Base-by-base conservation (phyloP, 2,329 filamentous ascomycete species). In the Stagonosporopsis rhizophila region DNA sequence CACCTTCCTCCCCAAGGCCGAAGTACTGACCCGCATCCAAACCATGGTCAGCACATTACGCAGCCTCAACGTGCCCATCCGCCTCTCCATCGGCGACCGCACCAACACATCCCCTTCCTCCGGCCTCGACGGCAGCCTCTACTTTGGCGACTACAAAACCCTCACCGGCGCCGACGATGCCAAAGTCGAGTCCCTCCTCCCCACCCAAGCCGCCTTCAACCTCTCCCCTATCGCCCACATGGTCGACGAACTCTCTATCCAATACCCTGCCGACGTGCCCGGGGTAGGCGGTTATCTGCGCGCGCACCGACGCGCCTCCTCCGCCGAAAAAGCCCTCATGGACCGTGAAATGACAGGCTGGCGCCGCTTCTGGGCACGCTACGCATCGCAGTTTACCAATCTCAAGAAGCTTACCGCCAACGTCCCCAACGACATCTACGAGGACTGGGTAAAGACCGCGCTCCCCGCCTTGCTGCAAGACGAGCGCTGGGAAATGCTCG, bases 191-290 rank as follows among this genome's bases (percentile, higher is more conserved):
- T 46, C 68, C 6, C 59, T 75, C 3, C 64, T 66, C 1, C 69
- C 70, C 6, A 73, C 72, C 1, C 71, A 75, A 42, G 69, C 72
- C 2, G 61, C 62, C 23, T 75, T 74, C 59, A 73, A 68, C 32
- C 62, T 75, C 2, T 66, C 63, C 1, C 47, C 58, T 4, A 72
- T 75, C 32, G 73, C 73, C 1, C 59, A 67, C 47, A 69, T 75
- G 60, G 66, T 75, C 14, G 72, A 75, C 44, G 73, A 75, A 49
- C 68, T 75, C 25, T 73, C 64, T 3, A 75, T 75, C 17, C 68
- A 74, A 40, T 75, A 75, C 47, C 66, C 71, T 3, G 41, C 61
- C 20, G 70, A 74, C 47, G 67, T 74, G 5, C 73, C 72, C 12
- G 67, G 71, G 22, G 68, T 74, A 1, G 60, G 62, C 7, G 65